Evolutionary conservation across 257 asterid genomes (phyloP).

Genomic region (Fraxinus americana): DNA sequence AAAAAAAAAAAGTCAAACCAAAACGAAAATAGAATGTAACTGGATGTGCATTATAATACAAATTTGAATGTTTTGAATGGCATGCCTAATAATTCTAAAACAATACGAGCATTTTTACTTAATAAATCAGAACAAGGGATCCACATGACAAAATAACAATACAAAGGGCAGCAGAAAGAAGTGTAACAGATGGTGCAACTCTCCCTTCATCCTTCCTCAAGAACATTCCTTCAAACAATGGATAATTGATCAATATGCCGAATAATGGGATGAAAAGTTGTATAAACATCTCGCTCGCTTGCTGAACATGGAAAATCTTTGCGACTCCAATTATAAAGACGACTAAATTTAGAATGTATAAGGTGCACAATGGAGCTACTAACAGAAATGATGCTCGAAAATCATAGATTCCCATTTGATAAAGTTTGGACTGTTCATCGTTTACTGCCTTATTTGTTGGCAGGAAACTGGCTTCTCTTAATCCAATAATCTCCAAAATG

Average conservation of each 20-base stretch:
- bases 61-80: not conserved
- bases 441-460: slow-evolving; percentile 63
- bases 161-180: slow-evolving; percentile 30
- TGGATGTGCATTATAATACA: too few species aligned
- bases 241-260: slow-evolving; percentile 48
- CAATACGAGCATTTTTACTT: not conserved
- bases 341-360: slow-evolving; percentile 43
- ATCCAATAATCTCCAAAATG: slow-evolving; percentile 39
- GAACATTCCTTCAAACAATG: slow-evolving; percentile 66
- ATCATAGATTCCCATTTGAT: slow-evolving; percentile 51
- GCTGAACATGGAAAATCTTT: slow-evolving; percentile 19
- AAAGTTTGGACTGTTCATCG: slow-evolving; percentile 45
- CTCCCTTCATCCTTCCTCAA: slow-evolving; percentile 63
- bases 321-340: slow-evolving; percentile 39
- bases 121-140: slow-evolving; percentile 26
- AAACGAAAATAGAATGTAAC: too few species aligned
- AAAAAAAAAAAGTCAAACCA: too few species aligned
- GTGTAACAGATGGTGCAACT: too few species aligned
- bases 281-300: slow-evolving; percentile 31
- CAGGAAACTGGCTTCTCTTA: slow-evolving; percentile 50
- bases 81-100: not conserved
- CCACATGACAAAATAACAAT: slow-evolving; percentile 24
- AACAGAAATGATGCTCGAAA: slow-evolving; percentile 51
- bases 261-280: slow-evolving; percentile 45
- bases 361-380: slow-evolving; percentile 50